phyloP scores from a whole-genome alignment of 179 eudicot genomes.

The Spinacia oleracea region DNA sequence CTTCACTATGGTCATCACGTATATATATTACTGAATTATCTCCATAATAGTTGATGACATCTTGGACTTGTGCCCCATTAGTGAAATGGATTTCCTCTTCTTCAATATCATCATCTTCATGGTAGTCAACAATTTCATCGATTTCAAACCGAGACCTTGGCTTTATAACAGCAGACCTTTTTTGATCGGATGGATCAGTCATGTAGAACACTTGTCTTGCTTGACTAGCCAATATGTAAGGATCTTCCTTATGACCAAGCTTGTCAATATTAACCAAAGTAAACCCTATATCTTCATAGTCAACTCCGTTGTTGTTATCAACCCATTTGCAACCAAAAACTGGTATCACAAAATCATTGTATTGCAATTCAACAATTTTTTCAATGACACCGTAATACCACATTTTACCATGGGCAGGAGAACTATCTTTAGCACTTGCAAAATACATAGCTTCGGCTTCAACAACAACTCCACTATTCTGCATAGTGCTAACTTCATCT shows the following conservation, averaged over 20 bases:
- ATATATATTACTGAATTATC: not conserved
- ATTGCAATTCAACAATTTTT: not conserved
- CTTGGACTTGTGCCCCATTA: not conserved
- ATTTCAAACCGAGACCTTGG: not conserved
- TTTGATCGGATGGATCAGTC: not conserved
- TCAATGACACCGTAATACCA: constrained; percentile 13
- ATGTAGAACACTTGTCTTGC: constrained; percentile 6
- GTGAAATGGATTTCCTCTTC: not conserved
- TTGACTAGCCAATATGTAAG: constrained; percentile 8
- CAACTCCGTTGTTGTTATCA: not conserved
- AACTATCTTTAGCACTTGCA: constrained; percentile 20
- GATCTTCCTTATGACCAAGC: constrained; percentile 1
- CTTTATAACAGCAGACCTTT: not conserved
- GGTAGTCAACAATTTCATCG: not conserved
- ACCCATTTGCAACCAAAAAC: constrained; percentile 5
- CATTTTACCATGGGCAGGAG: not conserved
- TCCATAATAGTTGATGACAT: not conserved
- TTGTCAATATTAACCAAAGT: not conserved
- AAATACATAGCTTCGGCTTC: constrained; percentile 14
- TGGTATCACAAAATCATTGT: not conserved
- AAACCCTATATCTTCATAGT: not conserved
- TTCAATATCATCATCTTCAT: constrained; percentile 1
- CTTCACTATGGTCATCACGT: not conserved
- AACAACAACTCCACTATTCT: constrained; percentile 17
- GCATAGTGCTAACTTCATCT: constrained; percentile 11